phyloP scores from a whole-genome alignment of 2,329 filamentous ascomycete genomes.

The Pestalotiopsis sp. region DNA sequence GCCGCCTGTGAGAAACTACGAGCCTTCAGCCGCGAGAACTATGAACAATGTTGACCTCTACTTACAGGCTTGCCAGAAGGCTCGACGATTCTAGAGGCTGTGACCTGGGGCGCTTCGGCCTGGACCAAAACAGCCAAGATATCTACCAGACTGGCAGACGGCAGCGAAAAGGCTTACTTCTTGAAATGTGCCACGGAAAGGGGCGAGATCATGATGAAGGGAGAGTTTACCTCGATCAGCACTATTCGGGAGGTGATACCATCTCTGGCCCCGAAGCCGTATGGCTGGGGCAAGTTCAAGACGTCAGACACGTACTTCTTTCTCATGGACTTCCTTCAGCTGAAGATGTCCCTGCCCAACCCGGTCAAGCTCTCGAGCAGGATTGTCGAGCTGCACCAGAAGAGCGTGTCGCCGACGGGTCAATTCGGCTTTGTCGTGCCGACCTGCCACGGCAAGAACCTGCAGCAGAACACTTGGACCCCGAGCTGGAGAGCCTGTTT shows the following conservation, averaged over 20 bases:
- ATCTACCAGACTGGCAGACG: not conserved
- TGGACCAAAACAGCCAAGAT: constrained; percentile 1
- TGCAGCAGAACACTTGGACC: constrained; percentile 1
- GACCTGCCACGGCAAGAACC: constrained; percentile 4
- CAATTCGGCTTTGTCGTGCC: constrained; percentile 2
- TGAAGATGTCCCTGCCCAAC: not conserved
- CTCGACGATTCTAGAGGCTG: not conserved
- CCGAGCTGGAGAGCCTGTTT: not conserved
- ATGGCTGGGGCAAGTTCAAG: constrained; percentile 4
- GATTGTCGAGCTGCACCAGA: not conserved
- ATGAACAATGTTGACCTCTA: not conserved
- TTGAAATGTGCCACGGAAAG: not conserved
- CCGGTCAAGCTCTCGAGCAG: not conserved
- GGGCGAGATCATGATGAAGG: not conserved
- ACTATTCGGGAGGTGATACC: not conserved
- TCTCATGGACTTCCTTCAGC: constrained; percentile 3
- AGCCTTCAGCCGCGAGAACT: not conserved
- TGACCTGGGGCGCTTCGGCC: constrained; percentile 4
- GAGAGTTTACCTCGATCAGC: not conserved
- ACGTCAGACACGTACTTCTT: not conserved
- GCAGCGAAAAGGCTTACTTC: not conserved
- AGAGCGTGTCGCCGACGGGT: constrained; percentile 4
- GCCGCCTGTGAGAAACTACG: not conserved
- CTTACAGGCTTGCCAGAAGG: not conserved
- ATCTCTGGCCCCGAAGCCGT: not conserved